Evolutionary conservation across 2,329 filamentous ascomycete species (phyloP).

Genomic region (Zymoseptoria passerinii): DNA sequence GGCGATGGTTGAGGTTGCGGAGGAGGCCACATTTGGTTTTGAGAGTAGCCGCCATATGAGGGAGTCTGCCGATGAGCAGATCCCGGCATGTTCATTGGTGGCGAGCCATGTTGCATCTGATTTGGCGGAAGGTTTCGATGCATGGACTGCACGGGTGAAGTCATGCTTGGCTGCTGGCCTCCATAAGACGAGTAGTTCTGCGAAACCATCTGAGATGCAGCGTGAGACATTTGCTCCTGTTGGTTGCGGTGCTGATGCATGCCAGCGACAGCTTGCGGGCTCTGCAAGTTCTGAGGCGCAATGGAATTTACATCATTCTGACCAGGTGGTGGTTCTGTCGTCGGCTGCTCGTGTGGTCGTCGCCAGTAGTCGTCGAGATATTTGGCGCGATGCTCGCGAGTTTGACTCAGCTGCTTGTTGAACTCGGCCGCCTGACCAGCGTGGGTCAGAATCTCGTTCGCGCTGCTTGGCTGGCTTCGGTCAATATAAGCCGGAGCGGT

Average conservation of each 20-base stretch:
- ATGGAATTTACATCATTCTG: conserved; percentile 34
- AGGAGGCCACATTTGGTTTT: conserved; percentile 43
- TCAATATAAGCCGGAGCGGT: conserved; percentile 83
- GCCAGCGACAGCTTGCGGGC: conserved; percentile 34
- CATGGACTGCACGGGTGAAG: conserved; percentile 65
- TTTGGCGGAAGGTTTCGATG: conserved; percentile 47
- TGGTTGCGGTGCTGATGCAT: conserved; percentile 52
- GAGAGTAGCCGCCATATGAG: conserved; percentile 38
- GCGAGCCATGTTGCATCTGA: conserved; percentile 58
- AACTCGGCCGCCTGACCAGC: conserved; percentile 83
- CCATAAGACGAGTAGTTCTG: conserved; percentile 64
- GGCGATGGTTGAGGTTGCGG: conserved; percentile 42
- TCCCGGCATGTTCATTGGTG: conserved; percentile 42
- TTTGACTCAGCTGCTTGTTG: conserved; percentile 74
- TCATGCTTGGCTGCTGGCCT: conserved; percentile 58
- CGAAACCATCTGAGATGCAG: conserved; percentile 46
- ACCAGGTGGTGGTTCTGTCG: conserved; percentile 35
- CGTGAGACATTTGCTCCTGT: conserved; percentile 49
- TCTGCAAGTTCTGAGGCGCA: conserved; percentile 39
- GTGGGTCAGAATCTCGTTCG: conserved; percentile 74
- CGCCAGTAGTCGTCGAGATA: conserved; percentile 78
- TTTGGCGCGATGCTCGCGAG: conserved; percentile 68
- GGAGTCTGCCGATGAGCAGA: conserved; percentile 35
- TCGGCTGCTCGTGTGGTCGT: conserved; percentile 66
- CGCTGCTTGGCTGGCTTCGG: conserved; percentile 64